These are phyloP conservation scores for Protomyces inundatus DNA, from an alignment of 1,139 yeast species.

Conservation along the genomic window DNA sequence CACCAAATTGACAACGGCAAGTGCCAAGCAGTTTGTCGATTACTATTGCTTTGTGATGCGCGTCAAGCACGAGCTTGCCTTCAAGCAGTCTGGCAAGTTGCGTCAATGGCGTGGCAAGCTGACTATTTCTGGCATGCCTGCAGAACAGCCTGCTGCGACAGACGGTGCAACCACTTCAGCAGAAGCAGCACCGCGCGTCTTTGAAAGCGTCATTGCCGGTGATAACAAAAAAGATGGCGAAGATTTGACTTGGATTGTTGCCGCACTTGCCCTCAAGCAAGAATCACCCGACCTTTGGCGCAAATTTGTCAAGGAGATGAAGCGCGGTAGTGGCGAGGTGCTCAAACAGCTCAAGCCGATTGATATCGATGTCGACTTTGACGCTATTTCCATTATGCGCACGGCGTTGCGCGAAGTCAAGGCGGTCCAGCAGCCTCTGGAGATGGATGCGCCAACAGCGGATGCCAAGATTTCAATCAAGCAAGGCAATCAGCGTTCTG, in stretches of 20 bases:
- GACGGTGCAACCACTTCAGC: background rate
- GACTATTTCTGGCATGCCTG: background rate
- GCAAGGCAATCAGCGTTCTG: background rate
- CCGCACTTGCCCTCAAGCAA: constrained; percentile 29
- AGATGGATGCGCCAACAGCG: background rate
- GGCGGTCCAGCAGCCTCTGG: background rate
- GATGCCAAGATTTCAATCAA: background rate
- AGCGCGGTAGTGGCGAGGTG: constrained; percentile 30
- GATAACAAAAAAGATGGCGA: constrained; percentile 7
- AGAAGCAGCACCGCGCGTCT: background rate
- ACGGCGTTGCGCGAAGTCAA: constrained; percentile 4
- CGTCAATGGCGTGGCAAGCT: background rate
- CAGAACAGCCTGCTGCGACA: background rate
- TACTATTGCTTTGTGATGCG: constrained; percentile 24
- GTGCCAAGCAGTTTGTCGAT: constrained; percentile 29
- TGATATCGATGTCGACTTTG: constrained; percentile 10
- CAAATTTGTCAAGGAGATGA: constrained; percentile 27
- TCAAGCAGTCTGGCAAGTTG: background rate
- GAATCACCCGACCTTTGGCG: constrained; percentile 29
- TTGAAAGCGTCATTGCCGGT: background rate
- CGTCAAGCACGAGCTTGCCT: background rate
- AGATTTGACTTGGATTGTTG: constrained; percentile 29
- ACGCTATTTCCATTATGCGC: constrained; percentile 9
- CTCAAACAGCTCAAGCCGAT: constrained; percentile 28
- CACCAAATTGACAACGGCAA: constrained; percentile 28